These are phyloP conservation scores for Pythium dissimile DNA, from an alignment of 352 stramenopile genomes.

Conservation along the genomic window DNA sequence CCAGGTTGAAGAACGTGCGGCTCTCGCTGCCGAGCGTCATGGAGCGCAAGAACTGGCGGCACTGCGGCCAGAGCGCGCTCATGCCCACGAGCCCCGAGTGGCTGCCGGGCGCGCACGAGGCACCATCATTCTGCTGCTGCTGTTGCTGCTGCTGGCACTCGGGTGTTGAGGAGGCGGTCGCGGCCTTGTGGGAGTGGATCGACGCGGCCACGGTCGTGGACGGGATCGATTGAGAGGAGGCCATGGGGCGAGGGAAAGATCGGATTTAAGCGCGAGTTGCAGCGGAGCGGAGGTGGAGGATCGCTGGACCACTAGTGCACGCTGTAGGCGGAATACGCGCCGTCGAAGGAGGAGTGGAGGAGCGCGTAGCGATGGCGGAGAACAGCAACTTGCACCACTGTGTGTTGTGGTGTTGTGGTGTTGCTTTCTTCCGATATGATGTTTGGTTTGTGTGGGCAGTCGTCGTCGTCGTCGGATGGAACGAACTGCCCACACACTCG, in stretches of 20 bases:
- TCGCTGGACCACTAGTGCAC: neutral
- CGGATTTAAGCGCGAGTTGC: neutral
- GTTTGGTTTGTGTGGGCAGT: neutral
- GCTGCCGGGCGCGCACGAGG: slow-evolving; percentile 10
- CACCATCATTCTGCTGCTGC: slow-evolving; percentile 16
- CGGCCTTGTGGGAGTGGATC: slow-evolving; percentile 11
- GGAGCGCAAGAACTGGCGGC: slow-evolving; percentile 54
- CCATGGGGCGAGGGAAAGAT: slow-evolving; percentile 11
- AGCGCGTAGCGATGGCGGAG: neutral
- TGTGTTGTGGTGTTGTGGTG: neutral
- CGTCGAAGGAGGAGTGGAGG: neutral
- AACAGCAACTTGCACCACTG: too few species aligned
- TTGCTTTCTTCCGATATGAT: neutral
- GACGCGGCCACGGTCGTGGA: slow-evolving; percentile 17
- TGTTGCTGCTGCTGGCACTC: slow-evolving; percentile 19
- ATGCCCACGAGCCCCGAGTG: slow-evolving; percentile 33
- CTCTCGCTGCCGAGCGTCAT: slow-evolving; percentile 61
- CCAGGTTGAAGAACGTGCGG: slow-evolving; percentile 75
- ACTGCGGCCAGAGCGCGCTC: slow-evolving; percentile 69
- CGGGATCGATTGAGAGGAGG: slow-evolving; percentile 22
- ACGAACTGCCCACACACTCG: neutral
- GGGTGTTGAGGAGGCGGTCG: neutral
- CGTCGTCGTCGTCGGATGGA: neutral
- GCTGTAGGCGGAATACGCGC: neutral
- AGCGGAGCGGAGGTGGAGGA: neutral